phyloP scores from a whole-genome alignment of 257 asterid genomes.

The Voacanga thouarsii region DNA sequence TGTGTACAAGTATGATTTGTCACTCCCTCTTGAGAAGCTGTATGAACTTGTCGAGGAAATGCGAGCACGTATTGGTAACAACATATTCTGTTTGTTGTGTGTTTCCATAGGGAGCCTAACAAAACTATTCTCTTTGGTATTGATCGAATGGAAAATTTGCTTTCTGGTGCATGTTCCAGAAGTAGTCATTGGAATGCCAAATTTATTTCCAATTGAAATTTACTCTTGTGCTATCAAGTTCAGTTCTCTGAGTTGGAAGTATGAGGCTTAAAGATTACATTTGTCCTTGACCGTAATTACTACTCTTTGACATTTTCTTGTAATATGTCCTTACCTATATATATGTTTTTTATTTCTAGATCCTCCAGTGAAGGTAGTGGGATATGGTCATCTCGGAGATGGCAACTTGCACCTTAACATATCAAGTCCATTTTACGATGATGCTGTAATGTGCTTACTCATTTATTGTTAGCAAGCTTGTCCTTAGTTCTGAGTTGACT shows the following conservation, averaged over 20 bases:
- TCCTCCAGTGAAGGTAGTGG: conserved; percentile 64
- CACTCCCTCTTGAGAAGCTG: conserved; percentile 81
- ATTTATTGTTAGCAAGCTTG: conserved; percentile 17
- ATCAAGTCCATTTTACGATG: conserved; percentile 62
- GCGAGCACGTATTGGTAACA: conserved; percentile 77
- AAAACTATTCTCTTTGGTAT: neutral
- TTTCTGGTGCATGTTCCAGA: neutral
- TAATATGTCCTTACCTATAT: neutral
- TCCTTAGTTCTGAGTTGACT: conserved; percentile 9
- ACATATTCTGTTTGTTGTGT: neutral
- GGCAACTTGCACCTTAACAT: conserved; percentile 94
- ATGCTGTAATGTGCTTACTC: conserved; percentile 47
- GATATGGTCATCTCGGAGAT: conserved; percentile 97
- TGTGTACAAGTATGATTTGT: conserved; percentile 83
- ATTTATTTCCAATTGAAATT: conserved; percentile 1
- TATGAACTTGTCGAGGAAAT: conserved; percentile 85
- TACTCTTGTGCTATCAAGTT: neutral
- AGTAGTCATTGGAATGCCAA: neutral
- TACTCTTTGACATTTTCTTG: neutral
- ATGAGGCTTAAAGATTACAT: neutral
- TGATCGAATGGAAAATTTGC: neutral
- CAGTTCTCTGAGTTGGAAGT: neutral
- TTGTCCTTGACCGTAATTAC: neutral
- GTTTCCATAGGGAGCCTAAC: neutral
- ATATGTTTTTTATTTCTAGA: conserved; percentile 38